phyloP scores from a whole-genome alignment of 805 yeast species.

The Blastobotrys terrestris region DNA sequence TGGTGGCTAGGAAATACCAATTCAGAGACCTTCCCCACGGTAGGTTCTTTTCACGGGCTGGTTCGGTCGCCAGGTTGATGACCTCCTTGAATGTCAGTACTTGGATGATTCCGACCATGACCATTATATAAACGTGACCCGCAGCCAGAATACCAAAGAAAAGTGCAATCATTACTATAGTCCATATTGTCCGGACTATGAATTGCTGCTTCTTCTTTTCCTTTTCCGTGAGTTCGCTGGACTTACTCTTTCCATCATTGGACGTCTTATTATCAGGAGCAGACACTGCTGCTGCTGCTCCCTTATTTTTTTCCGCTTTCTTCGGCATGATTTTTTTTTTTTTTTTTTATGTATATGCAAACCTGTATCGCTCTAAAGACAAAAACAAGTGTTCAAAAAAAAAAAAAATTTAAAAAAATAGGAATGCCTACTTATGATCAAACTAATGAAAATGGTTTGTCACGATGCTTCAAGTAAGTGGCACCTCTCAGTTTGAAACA shows the following conservation, averaged over 20 bases:
- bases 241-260: neutral
- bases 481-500: neutral
- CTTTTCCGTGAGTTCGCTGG: neutral
- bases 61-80: slow-evolving; percentile 75
- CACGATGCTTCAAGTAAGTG: too few species aligned
- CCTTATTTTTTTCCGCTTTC: neutral
- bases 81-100: slow-evolving; percentile 85
- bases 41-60: slow-evolving; percentile 74
- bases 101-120: slow-evolving; percentile 67
- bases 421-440: too few species aligned
- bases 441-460: neutral
- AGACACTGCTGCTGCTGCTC: neutral
- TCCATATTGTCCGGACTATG: slow-evolving; percentile 85
- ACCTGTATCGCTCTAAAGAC: neutral
- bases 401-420: too few species aligned
- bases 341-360: neutral
- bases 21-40: slow-evolving; percentile 79
- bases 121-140: slow-evolving; percentile 80
- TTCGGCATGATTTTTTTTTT: neutral
- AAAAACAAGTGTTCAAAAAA: too few species aligned
- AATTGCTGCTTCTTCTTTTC: slow-evolving; percentile 71
- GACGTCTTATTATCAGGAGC: too few species aligned
- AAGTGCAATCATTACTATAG: slow-evolving; percentile 78
- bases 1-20: slow-evolving; percentile 88
- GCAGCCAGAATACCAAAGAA: slow-evolving; percentile 66